Evolutionary conservation across 441 rosid species (phyloP), one percentile per base, ranked within the genome.

Genomic region (Lepidium campestre): DNA sequence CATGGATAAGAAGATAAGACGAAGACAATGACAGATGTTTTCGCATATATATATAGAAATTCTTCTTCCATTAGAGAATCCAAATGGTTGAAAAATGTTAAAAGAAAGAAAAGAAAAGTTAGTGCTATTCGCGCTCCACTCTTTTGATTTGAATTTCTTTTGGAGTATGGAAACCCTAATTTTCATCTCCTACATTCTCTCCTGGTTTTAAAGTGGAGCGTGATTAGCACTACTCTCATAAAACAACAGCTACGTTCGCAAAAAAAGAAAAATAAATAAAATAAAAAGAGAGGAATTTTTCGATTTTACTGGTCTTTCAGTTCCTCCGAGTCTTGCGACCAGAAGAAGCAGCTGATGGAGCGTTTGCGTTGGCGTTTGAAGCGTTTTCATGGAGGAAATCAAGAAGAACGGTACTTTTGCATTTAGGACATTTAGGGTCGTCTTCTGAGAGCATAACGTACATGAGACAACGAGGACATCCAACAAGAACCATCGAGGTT

Each of bases 381-480:
- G 76, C 72, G 56, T 74, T 74, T 63, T 84, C 94, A 14, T 81
- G 92, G 47, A 80, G 85, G 78, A 94, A 86, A 70, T 94, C 99
- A 61, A 94, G 96, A 83, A 94, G 80, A 35, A 94, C 98, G 17
- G 99, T 83, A 76, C 99, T 89, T 86, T 91, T 86, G 83, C 98
- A 94, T 78, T 86, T 91, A 42, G 96, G 99, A 71, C 99, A 94
- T 64, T 88, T 88, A 34, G 99, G 89, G 49, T 89, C 98, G 32
- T 88, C 85, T 69, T 91, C 91, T 0, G 99, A 89, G 34, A 94
- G 87, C 98, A 94, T 94, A 18, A 94, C 99, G 60, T 91, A 94
- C 96, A 94, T 91, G 63, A 91, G 88, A 77, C 99, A 94, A 57
- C 94, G 81, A 2, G 97, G 99, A 42, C 99, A 94, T 0, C 99